Evolutionary conservation across 2,329 filamentous ascomycete genomes (phyloP).

Genomic region (Penicillium sp.): DNA sequence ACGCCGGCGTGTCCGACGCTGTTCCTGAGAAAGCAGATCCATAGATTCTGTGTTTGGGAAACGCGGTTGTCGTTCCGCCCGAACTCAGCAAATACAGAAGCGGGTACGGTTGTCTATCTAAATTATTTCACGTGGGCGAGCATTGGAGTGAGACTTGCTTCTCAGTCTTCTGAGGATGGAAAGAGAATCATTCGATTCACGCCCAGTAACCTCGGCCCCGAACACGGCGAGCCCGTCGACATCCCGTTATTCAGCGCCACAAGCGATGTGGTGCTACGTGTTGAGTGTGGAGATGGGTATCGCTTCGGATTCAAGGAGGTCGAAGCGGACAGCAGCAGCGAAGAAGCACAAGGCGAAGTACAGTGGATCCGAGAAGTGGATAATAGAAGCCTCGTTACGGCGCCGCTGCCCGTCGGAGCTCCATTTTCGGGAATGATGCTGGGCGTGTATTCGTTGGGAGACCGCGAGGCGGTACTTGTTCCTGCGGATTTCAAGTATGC

Average conservation of each 20-base stretch:
- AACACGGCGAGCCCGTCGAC: not conserved
- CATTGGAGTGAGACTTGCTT: slow-evolving; percentile 44
- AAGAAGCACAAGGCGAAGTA: not conserved
- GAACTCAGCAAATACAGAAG: slow-evolving; percentile 51
- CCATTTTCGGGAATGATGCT: slow-evolving; percentile 54
- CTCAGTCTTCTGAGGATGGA: slow-evolving; percentile 7
- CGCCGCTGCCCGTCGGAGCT: slow-evolving; percentile 43
- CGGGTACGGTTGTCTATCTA: slow-evolving; percentile 61
- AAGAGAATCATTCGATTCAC: slow-evolving; percentile 33
- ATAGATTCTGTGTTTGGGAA: slow-evolving; percentile 49
- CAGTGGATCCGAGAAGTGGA: slow-evolving; percentile 37
- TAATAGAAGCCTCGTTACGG: slow-evolving; percentile 40
- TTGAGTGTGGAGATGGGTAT: slow-evolving; percentile 40
- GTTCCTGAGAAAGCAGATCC: slow-evolving; percentile 60
- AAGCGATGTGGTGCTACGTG: slow-evolving; percentile 31
- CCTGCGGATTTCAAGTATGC: slow-evolving; percentile 51
- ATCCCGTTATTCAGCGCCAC: not conserved
- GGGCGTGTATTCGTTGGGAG: slow-evolving; percentile 52
- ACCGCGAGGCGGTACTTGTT: slow-evolving; percentile 44
- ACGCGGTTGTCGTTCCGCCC: slow-evolving; percentile 55
- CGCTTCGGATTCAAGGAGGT: slow-evolving; percentile 33
- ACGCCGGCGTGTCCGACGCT: slow-evolving; percentile 58
- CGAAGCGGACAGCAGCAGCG: slow-evolving; percentile 1
- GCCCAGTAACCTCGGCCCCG: slow-evolving; percentile 2
- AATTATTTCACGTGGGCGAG: slow-evolving; percentile 54